These are phyloP conservation scores for Aspergillus asperescens DNA, from an alignment of 495 filamentous ascomycete genomes.

Conservation along the genomic window DNA sequence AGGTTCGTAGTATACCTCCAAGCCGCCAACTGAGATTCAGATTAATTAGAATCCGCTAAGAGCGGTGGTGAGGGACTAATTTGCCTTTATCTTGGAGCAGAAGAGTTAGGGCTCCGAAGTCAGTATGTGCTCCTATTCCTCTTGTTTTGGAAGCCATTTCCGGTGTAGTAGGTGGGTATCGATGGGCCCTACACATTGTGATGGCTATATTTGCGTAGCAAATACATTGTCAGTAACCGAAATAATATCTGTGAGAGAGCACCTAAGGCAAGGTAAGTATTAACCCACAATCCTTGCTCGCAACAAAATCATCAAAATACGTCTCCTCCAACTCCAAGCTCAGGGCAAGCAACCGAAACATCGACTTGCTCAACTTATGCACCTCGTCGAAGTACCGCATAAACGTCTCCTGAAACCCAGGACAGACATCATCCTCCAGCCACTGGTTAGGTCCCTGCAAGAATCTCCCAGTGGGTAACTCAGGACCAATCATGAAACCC, in stretches of 20 bases:
- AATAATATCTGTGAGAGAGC: no score
- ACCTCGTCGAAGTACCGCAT: constrained; percentile 4
- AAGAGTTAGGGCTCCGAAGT: not conserved
- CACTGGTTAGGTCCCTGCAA: constrained; percentile 9
- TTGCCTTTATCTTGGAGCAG: not conserved
- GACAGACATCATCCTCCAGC: not conserved
- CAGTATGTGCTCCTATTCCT: constrained; percentile 7
- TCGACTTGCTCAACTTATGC: not conserved
- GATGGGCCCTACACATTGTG: constrained; percentile 8
- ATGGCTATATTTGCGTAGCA: no score
- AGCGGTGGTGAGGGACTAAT: not conserved
- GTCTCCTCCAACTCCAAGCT: not conserved
- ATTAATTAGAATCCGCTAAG: not conserved
- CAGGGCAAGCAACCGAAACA: constrained; percentile 7
- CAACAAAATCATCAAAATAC: constrained; percentile 7
- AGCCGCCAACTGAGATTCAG: constrained; percentile 4
- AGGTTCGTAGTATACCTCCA: constrained; percentile 7
- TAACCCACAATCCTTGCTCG: not conserved
- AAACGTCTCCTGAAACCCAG: constrained; percentile 1
- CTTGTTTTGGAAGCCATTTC: not conserved
- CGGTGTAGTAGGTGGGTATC: not conserved
- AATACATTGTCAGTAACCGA: not conserved
- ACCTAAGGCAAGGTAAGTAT: not conserved
- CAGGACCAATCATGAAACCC: constrained; percentile 6
- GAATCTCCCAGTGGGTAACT: not conserved